Percentiles rank a stretch among this genome's conserved stretches.
phyloP scores from a whole-genome alignment of 2,329 filamentous ascomycete species.

The Teratosphaeria pseudoeucalypti region DNA sequence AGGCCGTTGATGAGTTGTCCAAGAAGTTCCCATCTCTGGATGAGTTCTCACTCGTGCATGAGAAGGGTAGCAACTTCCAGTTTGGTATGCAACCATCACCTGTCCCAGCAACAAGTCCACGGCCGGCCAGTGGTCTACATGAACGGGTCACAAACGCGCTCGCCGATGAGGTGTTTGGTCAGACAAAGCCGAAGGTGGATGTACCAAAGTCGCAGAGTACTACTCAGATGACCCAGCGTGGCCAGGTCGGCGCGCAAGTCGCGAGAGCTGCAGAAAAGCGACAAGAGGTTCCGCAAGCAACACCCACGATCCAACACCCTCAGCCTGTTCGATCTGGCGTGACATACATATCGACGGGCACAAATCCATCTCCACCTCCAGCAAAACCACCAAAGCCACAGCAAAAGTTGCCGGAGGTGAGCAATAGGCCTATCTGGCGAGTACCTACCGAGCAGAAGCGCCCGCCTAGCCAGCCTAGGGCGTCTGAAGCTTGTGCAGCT shows the following conservation, averaged over 20 bases:
- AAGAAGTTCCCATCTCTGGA: constrained; percentile 81
- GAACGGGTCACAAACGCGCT: constrained; percentile 64
- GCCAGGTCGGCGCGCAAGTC: constrained; percentile 1
- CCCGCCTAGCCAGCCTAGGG: constrained; percentile 41
- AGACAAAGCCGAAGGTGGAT: constrained; percentile 2
- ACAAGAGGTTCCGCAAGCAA: constrained; percentile 4
- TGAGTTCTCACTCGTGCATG: constrained; percentile 82
- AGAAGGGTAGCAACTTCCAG: constrained; percentile 63
- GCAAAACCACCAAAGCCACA: constrained; percentile 21
- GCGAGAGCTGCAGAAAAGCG: constrained; percentile 6
- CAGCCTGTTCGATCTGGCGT: constrained; percentile 35
- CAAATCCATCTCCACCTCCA: constrained; percentile 33
- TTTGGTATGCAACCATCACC: constrained; percentile 21
- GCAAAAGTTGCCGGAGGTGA: constrained; percentile 30
- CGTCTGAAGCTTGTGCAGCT: constrained; percentile 29
- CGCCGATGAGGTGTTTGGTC: constrained; percentile 71
- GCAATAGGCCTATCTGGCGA: constrained; percentile 41
- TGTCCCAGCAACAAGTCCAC: constrained; percentile 37
- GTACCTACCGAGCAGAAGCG: constrained; percentile 40
- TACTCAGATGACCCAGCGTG: constrained; percentile 4
- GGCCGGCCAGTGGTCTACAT: constrained; percentile 38
- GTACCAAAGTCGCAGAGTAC: constrained; percentile 5
- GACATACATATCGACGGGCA: constrained; percentile 51
- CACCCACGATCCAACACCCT: constrained; percentile 30
- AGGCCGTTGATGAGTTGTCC: constrained; percentile 67